Percentiles rank a stretch among this genome's conserved stretches.
These are phyloP conservation scores for Nyssa sinensis DNA, from an alignment of 148 eudicot species.

Conservation along the genomic window DNA sequence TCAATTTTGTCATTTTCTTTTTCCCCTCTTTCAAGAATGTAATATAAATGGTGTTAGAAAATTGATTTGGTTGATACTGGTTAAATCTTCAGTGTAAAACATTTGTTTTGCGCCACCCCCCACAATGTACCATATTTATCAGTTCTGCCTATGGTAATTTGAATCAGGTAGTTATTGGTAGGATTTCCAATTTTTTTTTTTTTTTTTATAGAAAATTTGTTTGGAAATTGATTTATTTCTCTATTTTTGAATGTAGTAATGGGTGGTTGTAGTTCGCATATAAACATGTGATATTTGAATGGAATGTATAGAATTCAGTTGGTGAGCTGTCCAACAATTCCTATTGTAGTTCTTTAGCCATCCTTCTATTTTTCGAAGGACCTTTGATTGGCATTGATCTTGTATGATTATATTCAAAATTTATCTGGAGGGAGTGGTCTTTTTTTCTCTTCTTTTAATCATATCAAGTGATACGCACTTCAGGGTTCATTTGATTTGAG, in stretches of 20 bases:
- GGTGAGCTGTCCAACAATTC: no score
- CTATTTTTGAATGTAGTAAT: neutral
- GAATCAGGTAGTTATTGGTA: neutral
- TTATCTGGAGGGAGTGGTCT: neutral
- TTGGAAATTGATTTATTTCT: neutral
- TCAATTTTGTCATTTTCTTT: slow-evolving; percentile 5
- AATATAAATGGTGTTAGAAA: slow-evolving; percentile 34
- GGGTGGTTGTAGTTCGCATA: neutral
- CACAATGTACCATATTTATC: slow-evolving; percentile 30
- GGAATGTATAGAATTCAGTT: no score
- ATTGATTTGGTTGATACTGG: slow-evolving; percentile 25
- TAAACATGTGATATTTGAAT: no score
- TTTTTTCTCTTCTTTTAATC: neutral
- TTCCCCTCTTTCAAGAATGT: slow-evolving; percentile 24
- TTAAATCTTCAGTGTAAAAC: slow-evolving; percentile 30
- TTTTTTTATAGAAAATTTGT: no score
- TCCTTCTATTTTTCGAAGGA: no score
- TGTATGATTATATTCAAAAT: neutral
- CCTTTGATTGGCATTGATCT: neutral
- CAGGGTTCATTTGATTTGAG: no score
- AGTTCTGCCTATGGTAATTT: neutral
- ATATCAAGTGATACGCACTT: no score
- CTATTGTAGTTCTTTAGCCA: no score
- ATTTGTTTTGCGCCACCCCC: slow-evolving; percentile 24
- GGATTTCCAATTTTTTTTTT: neutral